Percentiles rank a stretch among this genome's conserved stretches.
These are phyloP conservation scores for Pascua guehoae DNA, from an alignment of 1,284 basidiomycete genomes.

Conservation along the genomic window DNA sequence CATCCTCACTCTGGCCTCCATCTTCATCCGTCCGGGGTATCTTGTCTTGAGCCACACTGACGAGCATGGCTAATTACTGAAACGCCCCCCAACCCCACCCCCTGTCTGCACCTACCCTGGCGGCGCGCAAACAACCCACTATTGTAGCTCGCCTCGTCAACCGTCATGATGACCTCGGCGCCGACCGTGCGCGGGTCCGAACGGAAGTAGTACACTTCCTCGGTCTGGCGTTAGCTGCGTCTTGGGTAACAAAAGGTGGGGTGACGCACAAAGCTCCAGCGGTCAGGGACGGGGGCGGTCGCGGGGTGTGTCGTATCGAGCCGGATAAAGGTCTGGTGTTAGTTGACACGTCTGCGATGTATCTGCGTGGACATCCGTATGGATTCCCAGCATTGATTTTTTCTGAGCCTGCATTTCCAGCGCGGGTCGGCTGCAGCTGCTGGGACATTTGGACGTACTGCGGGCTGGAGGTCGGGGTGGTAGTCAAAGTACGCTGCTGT, in stretches of 20 bases:
- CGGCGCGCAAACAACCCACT: background rate
- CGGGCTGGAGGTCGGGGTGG: slow-evolving; percentile 61
- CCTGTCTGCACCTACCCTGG: background rate
- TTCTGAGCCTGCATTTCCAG: too few relatives aligned
- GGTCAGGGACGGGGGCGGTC: slow-evolving; percentile 60
- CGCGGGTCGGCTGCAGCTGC: too few relatives aligned
- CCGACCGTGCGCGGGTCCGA: slow-evolving; percentile 67
- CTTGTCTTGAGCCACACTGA: too few relatives aligned
- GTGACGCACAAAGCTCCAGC: slow-evolving; percentile 56
- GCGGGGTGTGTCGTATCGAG: slow-evolving; percentile 63
- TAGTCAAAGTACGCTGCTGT: slow-evolving; percentile 65
- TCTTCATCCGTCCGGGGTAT: slow-evolving; percentile 51
- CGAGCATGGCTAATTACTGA: too few relatives aligned
- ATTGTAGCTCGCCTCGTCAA: slow-evolving; percentile 63
- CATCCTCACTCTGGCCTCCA: too few relatives aligned
- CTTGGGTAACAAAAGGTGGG: too few relatives aligned
- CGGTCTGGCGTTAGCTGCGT: slow-evolving; percentile 11
- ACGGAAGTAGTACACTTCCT: slow-evolving; percentile 66
- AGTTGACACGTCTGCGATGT: too few relatives aligned
- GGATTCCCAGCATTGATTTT: too few relatives aligned
- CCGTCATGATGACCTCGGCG: slow-evolving; percentile 63
- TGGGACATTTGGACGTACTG: slow-evolving; percentile 19
- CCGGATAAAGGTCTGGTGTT: slow-evolving; percentile 56
- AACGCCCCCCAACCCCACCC: too few relatives aligned
- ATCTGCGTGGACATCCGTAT: too few relatives aligned